phyloP scores from a whole-genome alignment of 441 rosid species.

The Pelargonium exstipulatum region DNA sequence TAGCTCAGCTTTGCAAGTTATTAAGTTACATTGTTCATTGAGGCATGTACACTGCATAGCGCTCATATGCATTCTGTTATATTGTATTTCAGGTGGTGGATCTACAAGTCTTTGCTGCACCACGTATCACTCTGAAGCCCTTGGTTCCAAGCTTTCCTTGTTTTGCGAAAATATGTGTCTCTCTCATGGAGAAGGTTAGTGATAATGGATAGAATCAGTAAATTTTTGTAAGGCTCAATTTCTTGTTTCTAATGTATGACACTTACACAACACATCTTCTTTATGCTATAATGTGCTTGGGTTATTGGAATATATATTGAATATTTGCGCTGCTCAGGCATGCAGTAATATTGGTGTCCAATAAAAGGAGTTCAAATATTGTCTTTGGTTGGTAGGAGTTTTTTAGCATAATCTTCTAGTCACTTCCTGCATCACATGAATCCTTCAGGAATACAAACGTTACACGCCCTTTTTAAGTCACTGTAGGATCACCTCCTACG shows the following conservation, averaged over 20 bases:
- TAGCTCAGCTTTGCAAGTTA: neutral
- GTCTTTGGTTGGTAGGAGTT: neutral
- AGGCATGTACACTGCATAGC: neutral
- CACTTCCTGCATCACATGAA: neutral
- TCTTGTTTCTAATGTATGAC: neutral
- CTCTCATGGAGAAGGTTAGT: conserved; percentile 93
- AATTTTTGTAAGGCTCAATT: neutral
- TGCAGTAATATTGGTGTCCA: neutral
- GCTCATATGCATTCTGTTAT: neutral
- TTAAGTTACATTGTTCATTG: neutral
- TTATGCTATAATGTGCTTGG: neutral
- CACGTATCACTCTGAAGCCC: conserved; percentile 93
- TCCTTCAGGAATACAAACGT: neutral
- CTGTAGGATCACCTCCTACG: neutral
- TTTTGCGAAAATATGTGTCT: conserved; percentile 75
- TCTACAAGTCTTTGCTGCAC: conserved; percentile 81
- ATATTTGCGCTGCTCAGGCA: neutral
- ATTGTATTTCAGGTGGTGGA: conserved; percentile 54
- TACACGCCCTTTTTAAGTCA: neutral
- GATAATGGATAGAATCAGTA: conserved; percentile 2
- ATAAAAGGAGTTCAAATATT: too few species aligned
- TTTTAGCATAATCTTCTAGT: neutral
- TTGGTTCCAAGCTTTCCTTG: conserved; percentile 94
- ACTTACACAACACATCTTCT: too few species aligned
- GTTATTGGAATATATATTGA: neutral